A percentile compares a stretch with the other conserved stretches of the same genome.
Conservation (phyloP, 2,329 filamentous ascomycete genomes). For the Phialocephala subalpina region DNA sequence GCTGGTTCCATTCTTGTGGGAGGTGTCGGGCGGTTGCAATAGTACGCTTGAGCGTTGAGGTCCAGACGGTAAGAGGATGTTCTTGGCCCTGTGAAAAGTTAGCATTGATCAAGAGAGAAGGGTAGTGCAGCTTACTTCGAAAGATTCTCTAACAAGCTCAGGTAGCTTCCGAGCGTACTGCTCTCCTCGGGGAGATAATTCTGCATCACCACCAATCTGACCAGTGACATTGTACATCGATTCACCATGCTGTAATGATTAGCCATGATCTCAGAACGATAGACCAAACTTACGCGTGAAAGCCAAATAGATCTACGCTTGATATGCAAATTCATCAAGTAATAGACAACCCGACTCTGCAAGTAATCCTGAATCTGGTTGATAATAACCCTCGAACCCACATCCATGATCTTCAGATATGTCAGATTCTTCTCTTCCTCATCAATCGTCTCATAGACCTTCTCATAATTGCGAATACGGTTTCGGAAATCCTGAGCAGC, state of each 20-base stretch:
- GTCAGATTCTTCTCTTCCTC: slow-evolving; percentile 88
- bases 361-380: slow-evolving; percentile 97
- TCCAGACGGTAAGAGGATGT: slow-evolving; percentile 75
- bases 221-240: slow-evolving; percentile 91
- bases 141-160: slow-evolving; percentile 83
- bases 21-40: slow-evolving; percentile 91
- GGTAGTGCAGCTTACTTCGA: slow-evolving; percentile 69
- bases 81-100: slow-evolving; percentile 45
- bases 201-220: slow-evolving; percentile 90
- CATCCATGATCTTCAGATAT: slow-evolving; percentile 97
- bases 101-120: slow-evolving; percentile 17
- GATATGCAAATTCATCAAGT: slow-evolving; percentile 98
- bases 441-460: slow-evolving; percentile 93
- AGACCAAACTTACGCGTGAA: slow-evolving; percentile 72
- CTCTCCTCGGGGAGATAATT: slow-evolving; percentile 85
- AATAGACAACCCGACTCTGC: slow-evolving; percentile 96
- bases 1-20: slow-evolving; percentile 83
- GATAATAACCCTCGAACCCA: slow-evolving; percentile 96
- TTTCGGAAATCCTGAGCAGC: slow-evolving; percentile 93
- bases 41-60: slow-evolving; percentile 80
- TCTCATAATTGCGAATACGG: slow-evolving; percentile 96
- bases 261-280: slow-evolving; percentile 21
- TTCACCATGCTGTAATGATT: slow-evolving; percentile 78
- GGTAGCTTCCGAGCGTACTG: slow-evolving; percentile 87
- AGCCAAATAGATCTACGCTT: slow-evolving; percentile 96